A percentile compares a stretch with the other conserved stretches of the same genome.
Conservation (phyloP, 108 stramenopile species). For the Stephanodiscus triporus region DNA sequence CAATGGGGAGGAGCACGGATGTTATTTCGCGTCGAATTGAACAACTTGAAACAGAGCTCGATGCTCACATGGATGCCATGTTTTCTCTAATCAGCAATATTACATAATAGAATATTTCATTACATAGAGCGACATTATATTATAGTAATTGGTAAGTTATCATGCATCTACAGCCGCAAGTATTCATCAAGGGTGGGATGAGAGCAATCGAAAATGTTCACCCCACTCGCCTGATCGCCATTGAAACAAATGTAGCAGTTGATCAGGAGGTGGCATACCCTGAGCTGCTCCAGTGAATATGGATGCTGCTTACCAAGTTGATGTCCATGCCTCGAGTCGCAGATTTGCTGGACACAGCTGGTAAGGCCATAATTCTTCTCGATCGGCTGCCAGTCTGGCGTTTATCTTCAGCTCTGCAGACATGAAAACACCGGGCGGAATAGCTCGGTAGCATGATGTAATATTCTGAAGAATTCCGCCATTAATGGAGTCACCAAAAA, state of each 20-base stretch:
- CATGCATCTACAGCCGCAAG: too few species aligned
- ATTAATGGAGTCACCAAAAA: constrained; percentile 2
- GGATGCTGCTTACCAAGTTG: constrained; percentile 4
- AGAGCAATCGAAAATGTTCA: too few species aligned
- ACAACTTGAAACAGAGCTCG: not conserved
- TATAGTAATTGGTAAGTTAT: too few species aligned
- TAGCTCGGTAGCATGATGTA: not conserved
- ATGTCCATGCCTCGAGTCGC: not conserved
- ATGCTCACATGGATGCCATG: not conserved
- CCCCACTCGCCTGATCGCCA: not conserved
- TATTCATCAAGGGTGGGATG: too few species aligned
- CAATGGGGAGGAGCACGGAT: not conserved
- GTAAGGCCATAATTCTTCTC: constrained; percentile 13
- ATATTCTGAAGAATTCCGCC: not conserved
- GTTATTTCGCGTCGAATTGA: not conserved
- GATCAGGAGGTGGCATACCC: constrained; percentile 16
- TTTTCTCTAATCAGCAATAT: not conserved
- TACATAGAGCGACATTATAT: not conserved
- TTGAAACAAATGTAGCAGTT: constrained; percentile 31
- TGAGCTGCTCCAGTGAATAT: constrained; percentile 25
- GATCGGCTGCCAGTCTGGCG: not conserved
- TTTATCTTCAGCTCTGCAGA: not conserved
- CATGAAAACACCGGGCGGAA: not conserved
- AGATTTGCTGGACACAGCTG: constrained; percentile 7
- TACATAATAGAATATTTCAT: not conserved